These are phyloP conservation scores for Solanum paucissectum DNA, from an alignment of 257 asterid species.

Conservation along the genomic window DNA sequence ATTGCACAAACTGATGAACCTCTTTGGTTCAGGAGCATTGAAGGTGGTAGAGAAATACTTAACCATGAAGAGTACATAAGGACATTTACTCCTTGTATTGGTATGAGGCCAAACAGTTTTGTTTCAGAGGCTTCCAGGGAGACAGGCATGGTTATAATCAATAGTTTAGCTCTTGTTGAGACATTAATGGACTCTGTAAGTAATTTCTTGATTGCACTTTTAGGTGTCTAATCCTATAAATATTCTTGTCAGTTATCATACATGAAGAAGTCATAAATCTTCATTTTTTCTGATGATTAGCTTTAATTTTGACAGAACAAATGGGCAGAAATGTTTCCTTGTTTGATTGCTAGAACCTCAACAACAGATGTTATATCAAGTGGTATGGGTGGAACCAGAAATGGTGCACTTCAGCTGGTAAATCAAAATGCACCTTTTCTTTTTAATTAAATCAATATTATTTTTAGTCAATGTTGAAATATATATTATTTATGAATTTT, in stretches of 20 bases:
- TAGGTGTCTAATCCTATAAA: not conserved
- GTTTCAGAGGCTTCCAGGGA: conserved; percentile 48
- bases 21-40: conserved; percentile 58
- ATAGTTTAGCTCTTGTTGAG: conserved; percentile 50
- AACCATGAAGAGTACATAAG: conserved; percentile 38
- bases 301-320: conserved; percentile 27
- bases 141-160: conserved; percentile 37
- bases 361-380: conserved; percentile 38
- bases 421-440: not conserved
- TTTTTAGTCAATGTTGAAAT: not conserved
- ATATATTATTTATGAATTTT: not conserved
- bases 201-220: not conserved
- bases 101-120: conserved; percentile 39
- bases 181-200: conserved; percentile 53
- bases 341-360: conserved; percentile 36
- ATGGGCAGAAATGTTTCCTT: conserved; percentile 56
- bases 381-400: conserved; percentile 51
- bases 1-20: conserved; percentile 65
- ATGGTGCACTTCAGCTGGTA: conserved; percentile 80
- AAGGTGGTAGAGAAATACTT: conserved; percentile 40
- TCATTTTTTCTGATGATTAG: not conserved
- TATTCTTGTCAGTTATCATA: not conserved
- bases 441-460: not conserved
- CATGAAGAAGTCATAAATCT: not conserved
- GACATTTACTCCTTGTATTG: conserved; percentile 32